phyloP scores from a whole-genome alignment of 345 rosid species.

The Combretum micranthum region DNA sequence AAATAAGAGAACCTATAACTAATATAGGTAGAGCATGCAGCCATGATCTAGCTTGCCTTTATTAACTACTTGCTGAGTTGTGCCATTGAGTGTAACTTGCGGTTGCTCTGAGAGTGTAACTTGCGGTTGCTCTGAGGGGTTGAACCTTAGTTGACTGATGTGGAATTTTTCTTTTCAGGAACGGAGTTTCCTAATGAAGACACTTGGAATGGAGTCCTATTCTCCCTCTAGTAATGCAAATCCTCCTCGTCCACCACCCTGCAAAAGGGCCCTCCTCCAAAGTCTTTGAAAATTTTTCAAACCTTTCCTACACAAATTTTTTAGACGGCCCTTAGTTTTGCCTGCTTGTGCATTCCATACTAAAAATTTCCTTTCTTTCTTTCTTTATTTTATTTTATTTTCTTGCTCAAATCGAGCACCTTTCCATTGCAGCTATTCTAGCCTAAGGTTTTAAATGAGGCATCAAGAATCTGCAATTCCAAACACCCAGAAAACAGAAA shows the following conservation, averaged over 20 bases:
- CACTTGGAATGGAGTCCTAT: conserved; percentile 89
- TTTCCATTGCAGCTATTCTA: conserved; percentile 63
- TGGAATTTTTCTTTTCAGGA: conserved; percentile 48
- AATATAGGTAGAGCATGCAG: too few species aligned
- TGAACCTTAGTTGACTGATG: neutral
- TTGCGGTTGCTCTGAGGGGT: neutral
- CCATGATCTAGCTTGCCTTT: too few species aligned
- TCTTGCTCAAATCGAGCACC: conserved; percentile 20
- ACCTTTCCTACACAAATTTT: conserved; percentile 19
- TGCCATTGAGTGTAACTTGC: neutral
- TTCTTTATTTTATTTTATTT: too few species aligned
- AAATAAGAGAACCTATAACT: too few species aligned
- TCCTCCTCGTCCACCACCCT: conserved; percentile 72
- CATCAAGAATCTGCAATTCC: conserved; percentile 33
- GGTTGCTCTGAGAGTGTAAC: neutral
- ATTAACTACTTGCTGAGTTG: neutral
- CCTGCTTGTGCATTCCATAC: conserved; percentile 11
- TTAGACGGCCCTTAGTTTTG: conserved; percentile 11
- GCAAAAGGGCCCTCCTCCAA: conserved; percentile 94
- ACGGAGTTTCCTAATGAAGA: conserved; percentile 77
- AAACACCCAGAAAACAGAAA: conserved; percentile 45
- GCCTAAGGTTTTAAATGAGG: conserved; percentile 74
- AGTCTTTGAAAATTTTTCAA: conserved; percentile 52
- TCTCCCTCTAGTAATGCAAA: conserved; percentile 44
- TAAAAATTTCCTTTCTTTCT: neutral